Conservation (phyloP, 306 rosid species). For the Prunus kanzakura region DNA sequence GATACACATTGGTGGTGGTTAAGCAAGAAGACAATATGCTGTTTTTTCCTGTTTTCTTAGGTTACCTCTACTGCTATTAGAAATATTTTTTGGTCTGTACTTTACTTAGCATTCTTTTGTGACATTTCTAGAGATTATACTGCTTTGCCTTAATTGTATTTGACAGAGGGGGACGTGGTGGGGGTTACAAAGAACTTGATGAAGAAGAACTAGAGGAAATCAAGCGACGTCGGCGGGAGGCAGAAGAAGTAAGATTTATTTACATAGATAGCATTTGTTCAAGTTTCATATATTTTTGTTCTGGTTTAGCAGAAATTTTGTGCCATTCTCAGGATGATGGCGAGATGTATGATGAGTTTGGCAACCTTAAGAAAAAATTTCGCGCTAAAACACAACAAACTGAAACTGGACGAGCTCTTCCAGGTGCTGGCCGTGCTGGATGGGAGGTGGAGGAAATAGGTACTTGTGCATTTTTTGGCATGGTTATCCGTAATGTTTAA, state of each 20-base stretch:
- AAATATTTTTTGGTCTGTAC: not conserved
- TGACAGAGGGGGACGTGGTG: conserved; percentile 95
- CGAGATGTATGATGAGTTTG: conserved; percentile 97
- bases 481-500: not conserved
- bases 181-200: conserved; percentile 98
- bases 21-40: not conserved
- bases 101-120: not conserved
- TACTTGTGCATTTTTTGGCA: conserved; percentile 27
- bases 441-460: conserved; percentile 99
- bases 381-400: conserved; percentile 89
- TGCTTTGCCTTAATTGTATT: conserved; percentile 19
- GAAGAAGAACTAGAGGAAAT: conserved; percentile 97
- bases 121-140: conserved; percentile 2
- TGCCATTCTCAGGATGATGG: conserved; percentile 77
- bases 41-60: not conserved
- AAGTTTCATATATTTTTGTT: not conserved
- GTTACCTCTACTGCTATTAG: not conserved
- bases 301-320: conserved; percentile 17
- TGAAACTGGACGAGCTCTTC: conserved; percentile 68
- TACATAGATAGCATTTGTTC: conserved; percentile 8
- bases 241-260: conserved; percentile 75
- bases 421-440: conserved; percentile 99
- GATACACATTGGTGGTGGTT: not conserved
- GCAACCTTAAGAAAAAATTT: conserved; percentile 93
- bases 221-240: conserved; percentile 89